Conservation (phyloP, 441 rosid genomes). For the Eutrema salsugineum region DNA sequence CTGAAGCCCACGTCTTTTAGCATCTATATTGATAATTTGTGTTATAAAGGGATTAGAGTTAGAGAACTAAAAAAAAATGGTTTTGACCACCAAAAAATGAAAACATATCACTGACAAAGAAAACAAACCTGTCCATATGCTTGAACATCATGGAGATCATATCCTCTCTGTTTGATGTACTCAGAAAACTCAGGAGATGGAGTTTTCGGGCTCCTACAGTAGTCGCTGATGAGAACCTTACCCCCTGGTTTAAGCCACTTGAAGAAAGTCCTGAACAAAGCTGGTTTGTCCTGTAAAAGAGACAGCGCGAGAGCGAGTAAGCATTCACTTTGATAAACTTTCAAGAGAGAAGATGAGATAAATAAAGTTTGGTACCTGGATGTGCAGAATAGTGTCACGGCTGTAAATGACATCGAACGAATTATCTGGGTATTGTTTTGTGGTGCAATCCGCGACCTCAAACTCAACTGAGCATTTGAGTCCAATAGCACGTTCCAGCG, state of each 20-base stretch:
- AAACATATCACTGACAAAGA: background rate
- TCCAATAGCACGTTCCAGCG: conserved; percentile 92
- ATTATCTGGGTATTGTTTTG: conserved; percentile 66
- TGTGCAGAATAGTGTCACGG: conserved; percentile 92
- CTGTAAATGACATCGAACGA: conserved; percentile 91
- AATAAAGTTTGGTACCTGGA: conserved; percentile 44
- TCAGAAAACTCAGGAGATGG: conserved; percentile 67
- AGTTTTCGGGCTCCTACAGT: conserved; percentile 71
- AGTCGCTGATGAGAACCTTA: conserved; percentile 91
- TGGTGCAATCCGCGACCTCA: conserved; percentile 97
- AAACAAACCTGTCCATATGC: conserved; percentile 76
- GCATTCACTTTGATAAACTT: background rate
- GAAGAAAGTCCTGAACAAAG: conserved; percentile 79
- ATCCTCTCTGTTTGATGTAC: conserved; percentile 92
- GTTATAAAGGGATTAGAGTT: background rate
- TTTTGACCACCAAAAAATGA: background rate
- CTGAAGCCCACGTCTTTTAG: conserved; percentile 78
- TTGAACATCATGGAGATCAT: conserved; percentile 88
- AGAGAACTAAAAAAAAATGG: background rate
- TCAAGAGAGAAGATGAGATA: background rate
- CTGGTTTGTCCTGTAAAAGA: conserved; percentile 77
- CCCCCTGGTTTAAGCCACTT: conserved; percentile 98
- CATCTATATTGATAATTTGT: conserved; percentile 48
- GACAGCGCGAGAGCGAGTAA: background rate
- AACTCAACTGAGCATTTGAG: conserved; percentile 85